Evolutionary conservation across 2,329 filamentous ascomycete genomes (phyloP).

Genomic region (Ophiostoma triangulosporum): DNA sequence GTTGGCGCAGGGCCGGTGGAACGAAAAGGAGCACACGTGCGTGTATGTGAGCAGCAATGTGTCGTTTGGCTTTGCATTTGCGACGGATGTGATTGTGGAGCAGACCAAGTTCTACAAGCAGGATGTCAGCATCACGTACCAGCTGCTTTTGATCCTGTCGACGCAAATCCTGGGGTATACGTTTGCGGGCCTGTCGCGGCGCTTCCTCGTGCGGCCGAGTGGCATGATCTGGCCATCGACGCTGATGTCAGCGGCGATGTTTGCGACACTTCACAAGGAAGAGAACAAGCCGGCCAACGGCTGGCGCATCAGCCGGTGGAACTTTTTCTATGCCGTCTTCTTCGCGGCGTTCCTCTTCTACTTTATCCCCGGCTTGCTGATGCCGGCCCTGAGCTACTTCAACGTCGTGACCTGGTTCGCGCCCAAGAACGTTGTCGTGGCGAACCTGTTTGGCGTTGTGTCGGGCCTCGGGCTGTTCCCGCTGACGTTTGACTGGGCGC

Average conservation of each 20-base stretch:
- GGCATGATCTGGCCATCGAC: slow-evolving; percentile 90
- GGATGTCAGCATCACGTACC: slow-evolving; percentile 61
- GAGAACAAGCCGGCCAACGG: slow-evolving; percentile 71
- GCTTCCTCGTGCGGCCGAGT: slow-evolving; percentile 70
- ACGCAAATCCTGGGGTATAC: slow-evolving; percentile 80
- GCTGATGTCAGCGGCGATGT: slow-evolving; percentile 80
- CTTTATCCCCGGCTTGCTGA: slow-evolving; percentile 68
- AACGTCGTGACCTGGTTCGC: slow-evolving; percentile 82
- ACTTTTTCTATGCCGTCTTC: slow-evolving; percentile 70
- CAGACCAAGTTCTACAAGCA: slow-evolving; percentile 84
- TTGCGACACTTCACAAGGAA: slow-evolving; percentile 71
- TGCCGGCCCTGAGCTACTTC: slow-evolving; percentile 79
- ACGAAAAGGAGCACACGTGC: slow-evolving; percentile 78
- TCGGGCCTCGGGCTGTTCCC: slow-evolving; percentile 76
- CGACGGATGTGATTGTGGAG: slow-evolving; percentile 80
- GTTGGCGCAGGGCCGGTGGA: slow-evolving; percentile 71
- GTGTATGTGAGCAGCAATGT: slow-evolving; percentile 86
- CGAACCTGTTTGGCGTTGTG: slow-evolving; percentile 76
- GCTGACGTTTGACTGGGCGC: slow-evolving; percentile 82
- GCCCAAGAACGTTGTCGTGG: slow-evolving; percentile 71
- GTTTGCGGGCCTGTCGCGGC: slow-evolving; percentile 67
- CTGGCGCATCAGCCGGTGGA: slow-evolving; percentile 71
- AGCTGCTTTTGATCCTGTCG: slow-evolving; percentile 70
- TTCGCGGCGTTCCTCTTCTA: slow-evolving; percentile 63
- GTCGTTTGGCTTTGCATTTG: slow-evolving; percentile 79